Conservation (phyloP, 805 yeast species). For the Candida insectorum region DNA sequence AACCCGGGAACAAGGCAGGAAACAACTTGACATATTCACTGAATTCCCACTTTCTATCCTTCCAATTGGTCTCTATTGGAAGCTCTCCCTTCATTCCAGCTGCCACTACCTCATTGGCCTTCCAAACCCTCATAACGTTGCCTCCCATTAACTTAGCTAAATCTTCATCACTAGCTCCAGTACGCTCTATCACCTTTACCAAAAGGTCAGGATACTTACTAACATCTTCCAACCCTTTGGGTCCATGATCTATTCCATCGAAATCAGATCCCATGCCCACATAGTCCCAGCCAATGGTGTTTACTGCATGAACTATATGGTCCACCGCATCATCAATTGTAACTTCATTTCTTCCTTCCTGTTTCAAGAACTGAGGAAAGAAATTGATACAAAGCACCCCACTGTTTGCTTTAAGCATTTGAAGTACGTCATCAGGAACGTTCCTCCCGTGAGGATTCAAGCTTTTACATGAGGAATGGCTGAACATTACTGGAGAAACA, state of each 20-base stretch:
- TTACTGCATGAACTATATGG: slow-evolving; percentile 42
- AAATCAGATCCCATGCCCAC: slow-evolving; percentile 53
- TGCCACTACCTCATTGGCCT: slow-evolving; percentile 27
- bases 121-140: slow-evolving; percentile 48
- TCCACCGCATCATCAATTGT: slow-evolving; percentile 48
- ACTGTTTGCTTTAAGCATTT: slow-evolving; percentile 33
- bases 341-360: slow-evolving; percentile 17
- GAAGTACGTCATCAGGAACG: slow-evolving; percentile 46
- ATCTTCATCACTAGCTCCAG: slow-evolving; percentile 43
- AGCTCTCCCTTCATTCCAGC: slow-evolving; percentile 17
- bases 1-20: slow-evolving; percentile 33
- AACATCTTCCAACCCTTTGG: slow-evolving; percentile 51
- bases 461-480: slow-evolving; percentile 45
- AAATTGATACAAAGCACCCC: slow-evolving; percentile 51
- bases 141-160: slow-evolving; percentile 43
- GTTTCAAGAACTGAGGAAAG: slow-evolving; percentile 36
- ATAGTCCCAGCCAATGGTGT: slow-evolving; percentile 48
- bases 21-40: slow-evolving; percentile 28
- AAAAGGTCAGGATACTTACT: slow-evolving; percentile 52
- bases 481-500: slow-evolving; percentile 46
- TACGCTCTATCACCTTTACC: slow-evolving; percentile 20
- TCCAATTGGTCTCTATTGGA: slow-evolving; percentile 40
- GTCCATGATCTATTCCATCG: slow-evolving; percentile 50
- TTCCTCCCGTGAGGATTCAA: slow-evolving; percentile 44
- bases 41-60: slow-evolving; percentile 40